Percentiles rank a stretch among this genome's conserved stretches.
phyloP scores from a whole-genome alignment of 371 early-diverging fungal genomes.

The Apophysomyces sp. region DNA sequence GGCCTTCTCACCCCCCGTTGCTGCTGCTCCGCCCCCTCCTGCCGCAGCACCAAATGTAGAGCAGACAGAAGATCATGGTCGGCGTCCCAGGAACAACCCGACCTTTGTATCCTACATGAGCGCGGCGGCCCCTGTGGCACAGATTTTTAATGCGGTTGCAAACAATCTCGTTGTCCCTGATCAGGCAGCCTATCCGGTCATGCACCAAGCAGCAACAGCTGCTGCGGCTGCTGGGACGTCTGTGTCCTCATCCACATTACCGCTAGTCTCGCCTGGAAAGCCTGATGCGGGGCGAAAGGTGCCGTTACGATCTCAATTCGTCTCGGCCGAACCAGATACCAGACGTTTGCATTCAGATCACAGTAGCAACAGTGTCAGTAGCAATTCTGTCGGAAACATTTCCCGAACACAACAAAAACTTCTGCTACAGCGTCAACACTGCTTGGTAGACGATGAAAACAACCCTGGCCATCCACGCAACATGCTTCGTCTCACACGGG shows the following conservation, averaged over 20 bases:
- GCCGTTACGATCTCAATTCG: background rate
- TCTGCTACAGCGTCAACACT: constrained; percentile 44
- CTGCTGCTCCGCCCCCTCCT: background rate
- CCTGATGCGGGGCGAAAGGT: background rate
- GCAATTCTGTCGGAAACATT: constrained; percentile 15
- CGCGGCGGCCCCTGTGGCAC: constrained; percentile 36
- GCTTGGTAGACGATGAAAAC: constrained; percentile 41
- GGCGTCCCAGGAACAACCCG: constrained; percentile 5
- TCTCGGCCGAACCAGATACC: background rate
- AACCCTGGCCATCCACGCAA: constrained; percentile 44
- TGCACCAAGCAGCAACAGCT: constrained; percentile 2
- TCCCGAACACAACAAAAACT: constrained; percentile 52
- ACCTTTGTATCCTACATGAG: constrained; percentile 5
- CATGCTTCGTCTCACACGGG: constrained; percentile 46
- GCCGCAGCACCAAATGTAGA: constrained; percentile 4
- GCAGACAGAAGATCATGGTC: background rate
- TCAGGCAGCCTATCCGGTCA: constrained; percentile 10
- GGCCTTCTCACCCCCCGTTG: background rate
- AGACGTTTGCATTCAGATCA: background rate
- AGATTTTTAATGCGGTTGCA: constrained; percentile 37
- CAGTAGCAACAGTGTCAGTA: constrained; percentile 7
- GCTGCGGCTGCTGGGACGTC: background rate
- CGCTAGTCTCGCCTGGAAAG: background rate
- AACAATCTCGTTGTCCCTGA: constrained; percentile 32
- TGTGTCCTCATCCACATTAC: background rate